Percentiles rank a stretch among this genome's conserved stretches.
Evolutionary conservation across 441 rosid genomes (phyloP).

Genomic region (Populus hybrid): DNA sequence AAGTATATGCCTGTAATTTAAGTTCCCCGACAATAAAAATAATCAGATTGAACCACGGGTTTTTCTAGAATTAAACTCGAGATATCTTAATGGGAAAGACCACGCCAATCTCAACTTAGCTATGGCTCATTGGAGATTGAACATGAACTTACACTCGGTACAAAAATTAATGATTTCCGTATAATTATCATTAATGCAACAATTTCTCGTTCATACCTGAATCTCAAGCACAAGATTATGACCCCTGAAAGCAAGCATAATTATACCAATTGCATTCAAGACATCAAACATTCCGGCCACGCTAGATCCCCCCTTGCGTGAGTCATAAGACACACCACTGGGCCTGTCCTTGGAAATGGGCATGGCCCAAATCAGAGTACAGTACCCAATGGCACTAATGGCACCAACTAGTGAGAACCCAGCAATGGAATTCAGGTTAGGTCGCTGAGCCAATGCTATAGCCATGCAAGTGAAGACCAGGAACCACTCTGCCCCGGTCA

Average conservation of each 20-base stretch:
- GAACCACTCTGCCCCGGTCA: constrained; percentile 36
- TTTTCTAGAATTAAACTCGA: neutral
- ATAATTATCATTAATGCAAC: neutral
- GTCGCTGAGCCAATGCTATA: constrained; percentile 35
- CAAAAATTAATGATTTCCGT: neutral
- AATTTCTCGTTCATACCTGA: constrained; percentile 30
- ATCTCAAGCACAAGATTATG: constrained; percentile 63
- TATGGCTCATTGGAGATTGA: too few relatives aligned
- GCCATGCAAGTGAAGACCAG: constrained; percentile 42
- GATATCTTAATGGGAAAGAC: neutral
- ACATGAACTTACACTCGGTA: too few relatives aligned
- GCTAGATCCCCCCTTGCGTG: constrained; percentile 16
- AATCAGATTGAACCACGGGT: neutral
- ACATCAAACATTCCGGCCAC: constrained; percentile 27
- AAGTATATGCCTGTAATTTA: too few relatives aligned
- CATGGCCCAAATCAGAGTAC: constrained; percentile 34
- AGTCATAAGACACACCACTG: constrained; percentile 16
- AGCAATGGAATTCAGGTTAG: constrained; percentile 41
- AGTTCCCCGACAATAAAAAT: too few relatives aligned
- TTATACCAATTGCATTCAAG: constrained; percentile 39
- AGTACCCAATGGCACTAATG: constrained; percentile 29
- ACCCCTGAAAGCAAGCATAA: constrained; percentile 49
- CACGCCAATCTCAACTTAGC: neutral
- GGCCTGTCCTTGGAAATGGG: constrained; percentile 32
- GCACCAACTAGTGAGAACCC: constrained; percentile 38